Conservation (phyloP, 345 rosid genomes). For the Salix brachista region DNA sequence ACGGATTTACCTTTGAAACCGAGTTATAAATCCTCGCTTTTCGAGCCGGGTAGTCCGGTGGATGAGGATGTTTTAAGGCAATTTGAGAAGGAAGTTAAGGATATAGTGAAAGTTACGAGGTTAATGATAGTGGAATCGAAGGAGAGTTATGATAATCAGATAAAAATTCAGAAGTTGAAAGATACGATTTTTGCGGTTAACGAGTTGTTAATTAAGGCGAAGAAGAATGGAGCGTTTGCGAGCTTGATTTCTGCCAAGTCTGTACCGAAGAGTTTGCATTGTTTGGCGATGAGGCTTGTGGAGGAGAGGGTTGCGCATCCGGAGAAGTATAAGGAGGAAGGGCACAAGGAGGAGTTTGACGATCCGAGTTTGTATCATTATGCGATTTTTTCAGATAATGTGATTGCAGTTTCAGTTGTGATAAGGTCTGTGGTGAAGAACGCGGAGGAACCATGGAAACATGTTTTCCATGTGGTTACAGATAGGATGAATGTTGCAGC, state of each 20-base stretch:
- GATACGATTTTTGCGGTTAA: conserved; percentile 86
- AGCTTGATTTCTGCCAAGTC: conserved; percentile 81
- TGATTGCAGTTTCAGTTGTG: conserved; percentile 89
- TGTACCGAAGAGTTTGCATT: conserved; percentile 82
- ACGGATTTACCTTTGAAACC: conserved; percentile 52
- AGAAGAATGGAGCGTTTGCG: conserved; percentile 77
- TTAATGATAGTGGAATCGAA: conserved; percentile 68
- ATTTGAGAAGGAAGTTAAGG: conserved; percentile 91
- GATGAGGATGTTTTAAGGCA: conserved; percentile 76
- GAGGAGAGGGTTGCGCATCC: conserved; percentile 79
- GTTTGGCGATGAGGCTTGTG: conserved; percentile 91
- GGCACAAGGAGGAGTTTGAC: conserved; percentile 51
- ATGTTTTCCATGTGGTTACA: conserved; percentile 83
- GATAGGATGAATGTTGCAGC: conserved; percentile 84
- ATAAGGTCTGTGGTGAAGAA: conserved; percentile 81
- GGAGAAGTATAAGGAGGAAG: conserved; percentile 61
- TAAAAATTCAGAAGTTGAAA: conserved; percentile 86
- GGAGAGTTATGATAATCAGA: conserved; percentile 86
- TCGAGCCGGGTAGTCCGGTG: conserved; percentile 38
- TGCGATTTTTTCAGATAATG: conserved; percentile 77
- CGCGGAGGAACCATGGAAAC: conserved; percentile 70
- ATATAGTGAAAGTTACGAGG: conserved; percentile 65
- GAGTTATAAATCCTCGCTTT: conserved; percentile 42
- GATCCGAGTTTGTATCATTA: conserved; percentile 76
- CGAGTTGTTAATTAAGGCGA: conserved; percentile 71